Base-by-base conservation (phyloP, 2,329 filamentous ascomycete genomes). In the Colletotrichum orchidophilum region DNA sequence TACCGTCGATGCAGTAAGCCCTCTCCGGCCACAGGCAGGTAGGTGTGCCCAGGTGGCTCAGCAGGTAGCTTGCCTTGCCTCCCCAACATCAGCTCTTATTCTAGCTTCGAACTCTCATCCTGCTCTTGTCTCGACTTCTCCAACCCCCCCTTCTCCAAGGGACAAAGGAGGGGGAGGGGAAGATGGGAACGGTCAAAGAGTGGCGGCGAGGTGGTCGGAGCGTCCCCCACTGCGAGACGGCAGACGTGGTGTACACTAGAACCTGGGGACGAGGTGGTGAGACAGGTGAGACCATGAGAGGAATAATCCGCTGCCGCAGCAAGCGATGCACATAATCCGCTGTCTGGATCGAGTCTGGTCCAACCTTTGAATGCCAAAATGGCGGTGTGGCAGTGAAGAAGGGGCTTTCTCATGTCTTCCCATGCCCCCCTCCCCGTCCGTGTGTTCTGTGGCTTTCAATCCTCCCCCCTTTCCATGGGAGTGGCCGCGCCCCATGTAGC, bases 341-440 rank as follows among this genome's bases (percentile, higher is more conserved):
- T 27, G 50, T n/a, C 21, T 58, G 52, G 46, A 63, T 71, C 57
- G 31, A 68, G 64, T 62, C 68, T 68, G 68, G 68, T 35, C 21
- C 52, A 63, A 59, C 59, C 65, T 64, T 64, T 60, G 46, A 42
- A 65, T 63, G 69, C 66, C 33, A 70, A 54, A 70, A 59, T 70
- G 54, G 70, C 70, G 70, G 70, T 72, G 70, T 72, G 70, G 66
- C 70, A 70, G 49, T 60, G 59, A 67, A 58, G 31, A 62, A 62
- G 29, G 27, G 42, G 58, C 33, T 42, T 54, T 53, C 26, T 46
- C 35, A 46, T 59, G 55, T 57, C 29, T 42, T 57, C 29, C 9
- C 31, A 33, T 49, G 29, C 29, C 27, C 49, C 46, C 46, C 21
- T 39, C 27, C n/a, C 55, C 39, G 53, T 62, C 59, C 35, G 52